Conservation (phyloP, 129 eudicot genomes). For the Pulicaria dysenterica region DNA sequence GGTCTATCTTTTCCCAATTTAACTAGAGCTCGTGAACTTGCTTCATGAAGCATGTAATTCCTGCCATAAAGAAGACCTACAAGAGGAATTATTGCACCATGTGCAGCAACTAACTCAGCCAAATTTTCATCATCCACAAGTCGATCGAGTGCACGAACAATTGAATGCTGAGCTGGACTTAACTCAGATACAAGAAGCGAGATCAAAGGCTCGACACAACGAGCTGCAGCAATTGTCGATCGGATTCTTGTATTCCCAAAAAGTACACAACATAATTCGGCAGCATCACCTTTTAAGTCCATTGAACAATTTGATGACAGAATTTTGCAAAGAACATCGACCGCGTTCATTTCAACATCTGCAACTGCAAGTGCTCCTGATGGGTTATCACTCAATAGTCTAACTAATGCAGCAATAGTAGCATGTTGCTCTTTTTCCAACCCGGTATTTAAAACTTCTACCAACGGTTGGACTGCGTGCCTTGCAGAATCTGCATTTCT, state of each 20-base stretch:
- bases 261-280: conserved; percentile 86
- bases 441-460: conserved; percentile 86
- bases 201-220: conserved; percentile 94
- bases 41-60: conserved; percentile 87
- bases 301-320: conserved; percentile 82
- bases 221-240: conserved; percentile 92
- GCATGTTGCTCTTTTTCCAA: conserved; percentile 98
- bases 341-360: conserved; percentile 93
- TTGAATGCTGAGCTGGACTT: conserved; percentile 87
- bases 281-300: conserved; percentile 97
- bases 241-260: conserved; percentile 90
- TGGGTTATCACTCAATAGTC: conserved; percentile 84
- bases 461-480: conserved; percentile 95
- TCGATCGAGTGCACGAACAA: conserved; percentile 85
- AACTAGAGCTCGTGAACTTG: conserved; percentile 90
- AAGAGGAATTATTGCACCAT: conserved; percentile 97
- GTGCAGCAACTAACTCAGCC: conserved; percentile 92
- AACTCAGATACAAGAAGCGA: conserved; percentile 82
- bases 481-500: conserved; percentile 92
- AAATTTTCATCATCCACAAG: conserved; percentile 90
- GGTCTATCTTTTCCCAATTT: conserved; percentile 97
- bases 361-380: conserved; percentile 96
- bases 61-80: conserved; percentile 85
- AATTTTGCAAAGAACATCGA: conserved; percentile 88
- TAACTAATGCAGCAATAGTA: conserved; percentile 91